Evolutionary conservation across 108 stramenopile species (phyloP), one percentile per base, ranked within the genome.

Genomic region (Fragilariopsis cylindrus): DNA sequence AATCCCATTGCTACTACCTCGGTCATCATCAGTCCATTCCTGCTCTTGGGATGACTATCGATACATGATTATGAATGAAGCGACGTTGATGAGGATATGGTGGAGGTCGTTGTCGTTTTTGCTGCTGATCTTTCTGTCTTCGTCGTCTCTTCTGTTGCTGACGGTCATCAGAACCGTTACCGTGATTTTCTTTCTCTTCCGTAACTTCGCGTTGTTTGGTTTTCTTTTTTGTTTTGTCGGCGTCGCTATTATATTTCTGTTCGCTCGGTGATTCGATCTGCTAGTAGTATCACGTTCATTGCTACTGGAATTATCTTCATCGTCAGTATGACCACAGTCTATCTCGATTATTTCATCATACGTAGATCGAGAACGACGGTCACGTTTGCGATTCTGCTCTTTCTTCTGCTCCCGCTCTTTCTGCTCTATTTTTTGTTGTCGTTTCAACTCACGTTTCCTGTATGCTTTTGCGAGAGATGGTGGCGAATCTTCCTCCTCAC

Each of bases 401-500:
- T 15, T 53, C 13, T 53, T 53, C 15, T 15, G 52, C 13, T 53
- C 52, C 15, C 52, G 52, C 52, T 53, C 13, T 15, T 53, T 53
- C 1, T 53, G 52, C 13, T 15, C 15, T 11, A 11, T n/a, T 19
- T 18, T 1, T 18, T 19, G 57, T 18, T 18, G 57, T 7, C 8
- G 57, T 19, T n/a, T 57, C 7, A 19, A n/a, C 21, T 57, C 57
- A 7, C 57, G 57, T 57, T 57, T 57, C 15, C 15, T 15, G 15
- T 57, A 57, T 1, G 57, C 57, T 19, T 57, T 57, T n/a, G 57
- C 57, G 15, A 57, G 13, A n/a, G 57, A 57, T 19, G 57, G 57
- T 2, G 57, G 57, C 1, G 57, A 57, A 19, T 9, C 0, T 2
- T 57, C 13, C 57, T 7, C 57, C 16, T 57, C 57, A 30, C 30